phyloP scores from a whole-genome alignment of 257 asterid species.

The Misopates orontium region DNA sequence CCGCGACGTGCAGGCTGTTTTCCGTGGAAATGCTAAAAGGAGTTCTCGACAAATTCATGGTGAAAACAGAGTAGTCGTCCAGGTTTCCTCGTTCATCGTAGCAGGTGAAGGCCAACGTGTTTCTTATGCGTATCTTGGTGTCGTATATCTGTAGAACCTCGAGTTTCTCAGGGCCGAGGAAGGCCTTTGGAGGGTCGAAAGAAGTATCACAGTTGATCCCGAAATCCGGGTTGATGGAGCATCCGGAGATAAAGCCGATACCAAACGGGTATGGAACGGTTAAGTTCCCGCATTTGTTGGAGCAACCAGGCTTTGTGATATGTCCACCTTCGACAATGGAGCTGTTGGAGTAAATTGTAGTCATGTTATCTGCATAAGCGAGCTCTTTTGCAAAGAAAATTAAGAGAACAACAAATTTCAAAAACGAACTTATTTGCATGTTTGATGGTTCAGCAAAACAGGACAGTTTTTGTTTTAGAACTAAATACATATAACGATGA shows the following conservation, averaged over 20 bases:
- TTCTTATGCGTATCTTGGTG: constrained; percentile 23
- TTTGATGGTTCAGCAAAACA: constrained; percentile 4
- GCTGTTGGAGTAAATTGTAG: background rate
- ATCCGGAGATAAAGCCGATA: constrained; percentile 24
- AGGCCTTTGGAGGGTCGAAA: constrained; percentile 38
- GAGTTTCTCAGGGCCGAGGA: background rate
- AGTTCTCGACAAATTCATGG: constrained; percentile 17
- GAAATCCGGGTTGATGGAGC: constrained; percentile 36
- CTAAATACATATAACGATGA: background rate
- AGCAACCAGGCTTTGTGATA: constrained; percentile 31
- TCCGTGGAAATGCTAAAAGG: constrained; percentile 33
- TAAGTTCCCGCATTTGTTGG: constrained; percentile 32
- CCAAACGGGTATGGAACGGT: constrained; percentile 41
- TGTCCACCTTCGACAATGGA: constrained; percentile 14
- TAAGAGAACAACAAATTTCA: background rate
- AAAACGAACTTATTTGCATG: constrained; percentile 2
- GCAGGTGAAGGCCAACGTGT: constrained; percentile 24
- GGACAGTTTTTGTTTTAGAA: background rate
- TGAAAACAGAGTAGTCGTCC: background rate
- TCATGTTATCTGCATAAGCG: background rate
- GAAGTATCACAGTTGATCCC: constrained; percentile 27
- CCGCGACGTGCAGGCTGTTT: constrained; percentile 37
- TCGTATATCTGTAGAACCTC: constrained; percentile 32
- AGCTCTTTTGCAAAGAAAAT: background rate
- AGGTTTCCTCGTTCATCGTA: background rate